Base-by-base conservation (phyloP, 2,329 filamentous ascomycete genomes). In the Penicillium digitatum region DNA sequence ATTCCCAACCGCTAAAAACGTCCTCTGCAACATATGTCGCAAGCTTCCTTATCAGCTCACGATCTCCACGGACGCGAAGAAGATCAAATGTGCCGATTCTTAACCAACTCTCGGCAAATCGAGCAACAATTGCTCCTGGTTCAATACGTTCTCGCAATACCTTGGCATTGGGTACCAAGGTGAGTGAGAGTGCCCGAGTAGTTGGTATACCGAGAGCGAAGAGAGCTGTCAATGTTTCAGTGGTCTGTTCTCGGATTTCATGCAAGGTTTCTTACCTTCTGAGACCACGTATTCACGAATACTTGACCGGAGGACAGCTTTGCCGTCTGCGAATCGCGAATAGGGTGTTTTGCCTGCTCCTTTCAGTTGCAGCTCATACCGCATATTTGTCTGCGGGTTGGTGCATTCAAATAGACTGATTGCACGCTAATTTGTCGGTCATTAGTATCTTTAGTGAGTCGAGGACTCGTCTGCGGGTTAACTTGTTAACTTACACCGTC, bases 1-100 rank as follows among this genome's bases (percentile, higher is more conserved):
- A 85, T 29, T 91, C 86, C 92, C 92, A 97, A 1, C 93, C 90
- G 5, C 84, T 82, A 62, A 95, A 90, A 2, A 96, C 90, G 54
- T 96, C 84, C 70, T 96, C 90, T 0, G 89, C 91, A 2, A 91
- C 82, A 68, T 95, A 97, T 9, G 87, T 89, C 5, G 90, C 86
- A 11, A 96, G 76, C 59, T 83, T 82, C 8, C 91, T 80, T 20
- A 93, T 85, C 38, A 94, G 75, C 11, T 79, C 80, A 20, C 92
- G 81, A 63, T 99, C 91, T 31, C 89, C 89, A 20, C 94, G 82
- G 4, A 88, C 87, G 37, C 91, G 85, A 9, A 92, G 81, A n/a
- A 99, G 81, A 66, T 99, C 95, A 69, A 99, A 99, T 20, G 88
- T 97, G n/a, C 94, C 94, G 48, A 99, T 85, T 24, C 94, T 82